Evolutionary conservation across 805 yeast genomes (phyloP).

Genomic region (Candida hungchunana): DNA sequence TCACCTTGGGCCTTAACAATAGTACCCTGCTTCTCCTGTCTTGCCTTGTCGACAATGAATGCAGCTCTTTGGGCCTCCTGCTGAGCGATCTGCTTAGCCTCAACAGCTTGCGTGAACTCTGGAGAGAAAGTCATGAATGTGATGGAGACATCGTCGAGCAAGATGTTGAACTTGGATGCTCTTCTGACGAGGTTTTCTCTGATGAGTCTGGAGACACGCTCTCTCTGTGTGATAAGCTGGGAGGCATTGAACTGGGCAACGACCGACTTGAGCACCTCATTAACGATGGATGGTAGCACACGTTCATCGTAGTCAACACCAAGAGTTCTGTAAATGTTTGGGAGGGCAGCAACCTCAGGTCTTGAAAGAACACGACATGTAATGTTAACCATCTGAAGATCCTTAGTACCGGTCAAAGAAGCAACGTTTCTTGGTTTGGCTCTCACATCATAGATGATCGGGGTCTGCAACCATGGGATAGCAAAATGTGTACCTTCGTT

Average conservation of each 20-base stretch:
- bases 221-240: slow-evolving; percentile 98
- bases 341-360: slow-evolving; percentile 76
- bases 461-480: slow-evolving; percentile 92
- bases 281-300: slow-evolving; percentile 95
- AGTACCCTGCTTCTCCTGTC: slow-evolving; percentile 95
- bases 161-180: slow-evolving; percentile 82
- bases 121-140: slow-evolving; percentile 97
- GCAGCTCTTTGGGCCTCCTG: slow-evolving; percentile 99
- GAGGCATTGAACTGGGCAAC: slow-evolving; percentile 99
- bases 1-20: slow-evolving; percentile 98
- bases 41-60: slow-evolving; percentile 92
- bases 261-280: slow-evolving; percentile 93
- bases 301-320: slow-evolving; percentile 96
- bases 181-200: slow-evolving; percentile 88
- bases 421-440: slow-evolving; percentile 97
- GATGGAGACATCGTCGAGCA: slow-evolving; percentile 92
- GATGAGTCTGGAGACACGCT: slow-evolving; percentile 85
- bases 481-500: slow-evolving; percentile 94
- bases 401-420: slow-evolving; percentile 95
- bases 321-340: slow-evolving; percentile 83
- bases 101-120: slow-evolving; percentile 95
- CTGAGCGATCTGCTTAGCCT: slow-evolving; percentile 98
- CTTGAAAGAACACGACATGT: slow-evolving; percentile 96
- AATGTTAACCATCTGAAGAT: slow-evolving; percentile 97
- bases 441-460: slow-evolving; percentile 88